phyloP scores from a whole-genome alignment of 441 rosid species.

The Euphorbia corollata region DNA sequence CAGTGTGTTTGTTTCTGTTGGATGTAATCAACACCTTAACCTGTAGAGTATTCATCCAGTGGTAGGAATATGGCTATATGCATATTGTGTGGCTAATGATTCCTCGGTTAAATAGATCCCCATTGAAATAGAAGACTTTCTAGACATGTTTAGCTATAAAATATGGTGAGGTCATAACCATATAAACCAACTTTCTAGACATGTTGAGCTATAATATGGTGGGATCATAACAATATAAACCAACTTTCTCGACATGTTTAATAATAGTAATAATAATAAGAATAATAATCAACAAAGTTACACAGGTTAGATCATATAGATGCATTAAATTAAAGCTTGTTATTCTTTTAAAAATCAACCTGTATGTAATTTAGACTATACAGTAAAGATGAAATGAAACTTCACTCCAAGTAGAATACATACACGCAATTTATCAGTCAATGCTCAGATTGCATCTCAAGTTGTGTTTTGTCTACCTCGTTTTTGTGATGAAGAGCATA shows the following conservation, averaged over 20 bases:
- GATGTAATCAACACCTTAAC: not conserved
- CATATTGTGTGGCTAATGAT: not conserved
- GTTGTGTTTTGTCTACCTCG: no score
- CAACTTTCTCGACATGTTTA: not conserved
- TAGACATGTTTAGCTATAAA: not conserved
- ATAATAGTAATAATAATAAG: not conserved
- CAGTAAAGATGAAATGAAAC: no score
- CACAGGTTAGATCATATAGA: slow-evolving; percentile 70
- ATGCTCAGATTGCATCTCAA: no score
- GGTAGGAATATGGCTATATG: not conserved
- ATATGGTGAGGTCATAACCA: not conserved
- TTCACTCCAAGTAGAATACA: no score
- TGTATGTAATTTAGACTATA: no score
- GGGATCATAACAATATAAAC: not conserved
- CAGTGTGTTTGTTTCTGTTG: not conserved
- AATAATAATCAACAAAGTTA: not conserved
- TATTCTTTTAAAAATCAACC: no score
- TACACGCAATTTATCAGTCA: no score
- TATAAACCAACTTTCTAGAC: not conserved
- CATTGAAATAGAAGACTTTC: not conserved
- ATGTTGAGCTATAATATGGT: not conserved
- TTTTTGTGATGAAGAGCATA: no score
- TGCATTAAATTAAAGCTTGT: not conserved
- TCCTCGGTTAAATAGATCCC: not conserved
- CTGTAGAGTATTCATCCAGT: not conserved